Evolutionary conservation across 2,329 filamentous ascomycete species (phyloP).

Genomic region (Monosporascus sp.): DNA sequence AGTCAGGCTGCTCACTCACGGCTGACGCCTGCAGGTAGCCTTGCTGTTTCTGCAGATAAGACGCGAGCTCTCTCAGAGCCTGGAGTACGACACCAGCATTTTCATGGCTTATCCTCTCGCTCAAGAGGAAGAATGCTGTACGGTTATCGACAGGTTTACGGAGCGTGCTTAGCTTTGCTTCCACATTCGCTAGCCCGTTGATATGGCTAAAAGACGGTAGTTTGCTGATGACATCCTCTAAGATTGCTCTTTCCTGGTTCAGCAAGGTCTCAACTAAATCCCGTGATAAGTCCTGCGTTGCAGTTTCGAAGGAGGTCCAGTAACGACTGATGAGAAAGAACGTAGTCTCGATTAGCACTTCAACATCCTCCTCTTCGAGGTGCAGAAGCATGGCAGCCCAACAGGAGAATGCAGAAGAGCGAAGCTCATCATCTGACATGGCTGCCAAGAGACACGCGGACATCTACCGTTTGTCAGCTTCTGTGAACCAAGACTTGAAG

Average conservation of each 20-base stretch:
- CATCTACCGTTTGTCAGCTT: constrained; percentile 50
- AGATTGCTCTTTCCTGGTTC: constrained; percentile 51
- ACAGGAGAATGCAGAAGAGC: constrained; percentile 72
- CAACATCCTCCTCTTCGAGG: constrained; percentile 73
- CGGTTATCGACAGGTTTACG: constrained; percentile 61
- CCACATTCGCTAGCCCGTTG: constrained; percentile 61
- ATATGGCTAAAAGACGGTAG: constrained; percentile 75
- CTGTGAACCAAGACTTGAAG: background rate
- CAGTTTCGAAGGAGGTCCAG: constrained; percentile 63
- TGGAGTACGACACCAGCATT: constrained; percentile 81
- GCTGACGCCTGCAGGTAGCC: constrained; percentile 73
- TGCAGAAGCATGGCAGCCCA: constrained; percentile 76
- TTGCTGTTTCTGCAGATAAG: constrained; percentile 69
- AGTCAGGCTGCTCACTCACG: constrained; percentile 77
- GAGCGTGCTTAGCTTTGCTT: constrained; percentile 58
- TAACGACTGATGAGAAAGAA: constrained; percentile 81
- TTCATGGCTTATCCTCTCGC: constrained; percentile 71
- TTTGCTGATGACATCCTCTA: constrained; percentile 64
- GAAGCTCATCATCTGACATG: constrained; percentile 67
- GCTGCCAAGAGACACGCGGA: constrained; percentile 88
- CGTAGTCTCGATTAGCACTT: constrained; percentile 77
- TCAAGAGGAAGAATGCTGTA: constrained; percentile 65
- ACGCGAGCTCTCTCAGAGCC: constrained; percentile 70
- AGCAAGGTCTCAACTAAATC: constrained; percentile 62
- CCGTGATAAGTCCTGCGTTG: constrained; percentile 54